Evolutionary conservation across 1,284 basidiomycete species (phyloP).

Genomic region (Agaricales sp.): DNA sequence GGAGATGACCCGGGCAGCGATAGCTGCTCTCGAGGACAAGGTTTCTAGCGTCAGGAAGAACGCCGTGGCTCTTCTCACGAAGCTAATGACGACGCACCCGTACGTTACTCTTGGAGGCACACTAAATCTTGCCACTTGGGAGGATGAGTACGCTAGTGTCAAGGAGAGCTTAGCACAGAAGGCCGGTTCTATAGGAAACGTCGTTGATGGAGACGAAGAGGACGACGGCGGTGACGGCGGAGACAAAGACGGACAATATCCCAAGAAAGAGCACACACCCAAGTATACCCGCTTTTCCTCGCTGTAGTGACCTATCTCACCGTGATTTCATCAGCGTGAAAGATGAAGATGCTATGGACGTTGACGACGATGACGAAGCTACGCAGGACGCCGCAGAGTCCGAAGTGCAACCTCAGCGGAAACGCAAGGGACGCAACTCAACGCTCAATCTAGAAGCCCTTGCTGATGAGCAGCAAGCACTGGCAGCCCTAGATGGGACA

Average conservation of each 20-base stretch:
- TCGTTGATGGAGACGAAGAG: slow-evolving; percentile 36
- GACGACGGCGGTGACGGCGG: slow-evolving; percentile 19
- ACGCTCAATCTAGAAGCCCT: slow-evolving; percentile 57
- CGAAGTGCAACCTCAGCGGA: slow-evolving; percentile 27
- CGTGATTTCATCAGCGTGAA: slow-evolving; percentile 9
- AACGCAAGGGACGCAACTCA: slow-evolving; percentile 55
- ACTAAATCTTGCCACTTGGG: slow-evolving; percentile 68
- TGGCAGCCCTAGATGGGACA: slow-evolving; percentile 54
- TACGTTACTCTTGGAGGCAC: slow-evolving; percentile 86
- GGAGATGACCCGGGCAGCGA: slow-evolving; percentile 65
- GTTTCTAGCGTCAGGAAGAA: slow-evolving; percentile 80
- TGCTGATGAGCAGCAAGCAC: slow-evolving; percentile 55
- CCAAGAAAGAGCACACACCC: slow-evolving; percentile 16
- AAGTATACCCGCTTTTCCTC: slow-evolving; percentile 13
- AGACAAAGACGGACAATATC: slow-evolving; percentile 16
- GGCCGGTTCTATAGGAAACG: slow-evolving; percentile 44
- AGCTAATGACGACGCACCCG: slow-evolving; percentile 83
- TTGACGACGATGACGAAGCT: slow-evolving; percentile 33
- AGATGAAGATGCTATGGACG: slow-evolving; percentile 42
- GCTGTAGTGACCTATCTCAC: background rate
- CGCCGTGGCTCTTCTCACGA: slow-evolving; percentile 71
- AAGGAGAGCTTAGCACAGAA: slow-evolving; percentile 52
- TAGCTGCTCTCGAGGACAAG: slow-evolving; percentile 86
- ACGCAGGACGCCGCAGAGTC: slow-evolving; percentile 26
- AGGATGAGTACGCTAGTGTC: slow-evolving; percentile 59